A percentile compares a stretch with the other conserved stretches of the same genome.
Evolutionary conservation across 1,139 yeast species (phyloP).

Genomic region (Candida albicans): DNA sequence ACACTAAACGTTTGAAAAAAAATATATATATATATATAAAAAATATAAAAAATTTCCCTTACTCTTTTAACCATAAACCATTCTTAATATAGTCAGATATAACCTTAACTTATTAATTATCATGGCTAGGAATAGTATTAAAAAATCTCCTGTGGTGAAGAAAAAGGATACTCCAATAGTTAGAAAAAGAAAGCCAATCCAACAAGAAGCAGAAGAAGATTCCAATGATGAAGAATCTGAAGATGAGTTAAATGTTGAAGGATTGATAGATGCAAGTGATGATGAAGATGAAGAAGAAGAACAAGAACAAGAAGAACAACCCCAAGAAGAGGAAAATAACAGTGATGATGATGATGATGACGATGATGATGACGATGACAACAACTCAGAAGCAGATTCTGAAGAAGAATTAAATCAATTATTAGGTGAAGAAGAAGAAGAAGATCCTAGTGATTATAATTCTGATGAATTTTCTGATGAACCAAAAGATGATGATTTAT

Average conservation of each 20-base stretch:
- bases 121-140: slow-evolving; percentile 15
- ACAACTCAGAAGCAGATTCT: slow-evolving; percentile 48
- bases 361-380: slow-evolving; percentile 29
- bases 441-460: slow-evolving; percentile 35
- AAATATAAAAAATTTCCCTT: too few species aligned
- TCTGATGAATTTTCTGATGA: slow-evolving; percentile 50
- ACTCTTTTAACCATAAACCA: too few species aligned
- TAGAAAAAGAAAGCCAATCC: slow-evolving; percentile 21
- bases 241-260: slow-evolving; percentile 32
- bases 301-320: slow-evolving; percentile 30
- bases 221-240: slow-evolving; percentile 15
- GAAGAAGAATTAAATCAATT: slow-evolving; percentile 63
- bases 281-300: slow-evolving; percentile 23
- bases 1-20: too few species aligned
- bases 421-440: slow-evolving; percentile 53
- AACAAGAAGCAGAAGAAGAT: slow-evolving; percentile 18
- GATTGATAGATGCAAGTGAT: slow-evolving; percentile 25
- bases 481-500: slow-evolving; percentile 55
- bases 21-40: too few species aligned
- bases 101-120: slow-evolving; percentile 10
- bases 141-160: slow-evolving; percentile 9
- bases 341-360: slow-evolving; percentile 31
- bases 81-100: too few species aligned
- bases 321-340: slow-evolving; percentile 28
- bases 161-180: slow-evolving; percentile 10